Evolutionary conservation across 805 yeast species (phyloP).

Genomic region (Myxozyma mucilagina): DNA sequence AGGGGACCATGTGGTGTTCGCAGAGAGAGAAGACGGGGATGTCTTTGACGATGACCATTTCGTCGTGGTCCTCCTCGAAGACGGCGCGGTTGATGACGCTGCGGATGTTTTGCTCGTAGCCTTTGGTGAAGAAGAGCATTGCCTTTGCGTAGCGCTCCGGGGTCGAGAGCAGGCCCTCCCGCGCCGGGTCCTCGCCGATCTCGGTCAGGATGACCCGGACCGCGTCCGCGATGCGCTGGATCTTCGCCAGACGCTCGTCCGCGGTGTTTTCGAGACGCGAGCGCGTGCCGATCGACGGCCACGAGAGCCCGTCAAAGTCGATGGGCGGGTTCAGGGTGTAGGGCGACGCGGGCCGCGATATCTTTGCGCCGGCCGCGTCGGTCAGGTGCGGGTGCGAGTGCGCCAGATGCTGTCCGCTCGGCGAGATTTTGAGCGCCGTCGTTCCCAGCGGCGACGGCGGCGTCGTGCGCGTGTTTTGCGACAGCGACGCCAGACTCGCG

Average conservation of each 20-base stretch:
- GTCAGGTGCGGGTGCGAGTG: conserved; percentile 4
- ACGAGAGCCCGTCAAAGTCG: conserved; percentile 86
- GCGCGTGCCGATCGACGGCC: conserved; percentile 91
- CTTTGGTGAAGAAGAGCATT: conserved; percentile 92
- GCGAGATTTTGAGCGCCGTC: not conserved
- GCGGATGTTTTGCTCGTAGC: conserved; percentile 90
- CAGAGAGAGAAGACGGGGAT: conserved; percentile 90
- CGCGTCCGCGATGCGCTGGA: conserved; percentile 77
- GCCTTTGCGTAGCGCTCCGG: conserved; percentile 97
- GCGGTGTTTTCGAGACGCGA: conserved; percentile 66
- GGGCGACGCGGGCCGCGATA: conserved; percentile 78
- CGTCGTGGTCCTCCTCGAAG: conserved; percentile 97
- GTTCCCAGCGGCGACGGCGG: conserved; percentile 13
- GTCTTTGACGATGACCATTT: conserved; percentile 96
- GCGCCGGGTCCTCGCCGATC: conserved; percentile 82
- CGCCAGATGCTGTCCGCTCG: conserved; percentile 7
- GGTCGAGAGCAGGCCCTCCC: conserved; percentile 91
- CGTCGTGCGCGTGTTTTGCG: conserved; percentile 1
- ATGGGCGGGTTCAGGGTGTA: conserved; percentile 82
- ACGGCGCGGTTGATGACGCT: conserved; percentile 94
- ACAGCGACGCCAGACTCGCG: not conserved
- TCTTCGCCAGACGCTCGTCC: conserved; percentile 66
- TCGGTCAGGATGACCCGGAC: conserved; percentile 71
- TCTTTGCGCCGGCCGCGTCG: conserved; percentile 41
- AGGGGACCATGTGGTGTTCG: conserved; percentile 97